These are phyloP conservation scores for Thermothielavioides terrestris DNA, from an alignment of 495 filamentous ascomycete species.

Conservation along the genomic window DNA sequence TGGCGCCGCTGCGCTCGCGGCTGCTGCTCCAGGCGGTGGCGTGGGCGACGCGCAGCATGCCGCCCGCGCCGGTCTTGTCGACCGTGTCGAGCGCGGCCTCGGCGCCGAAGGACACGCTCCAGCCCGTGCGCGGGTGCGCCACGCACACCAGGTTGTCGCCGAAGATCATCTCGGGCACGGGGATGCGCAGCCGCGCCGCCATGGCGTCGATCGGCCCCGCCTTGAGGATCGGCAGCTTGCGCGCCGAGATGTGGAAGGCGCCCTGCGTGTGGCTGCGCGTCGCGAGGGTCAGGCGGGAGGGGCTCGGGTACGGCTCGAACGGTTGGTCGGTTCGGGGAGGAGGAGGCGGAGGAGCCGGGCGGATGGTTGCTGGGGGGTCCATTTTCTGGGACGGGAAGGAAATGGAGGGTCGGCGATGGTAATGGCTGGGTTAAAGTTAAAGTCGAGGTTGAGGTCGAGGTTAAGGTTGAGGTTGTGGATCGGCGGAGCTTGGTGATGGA, in stretches of 20 bases:
- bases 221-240: constrained; percentile 88
- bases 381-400: neutral
- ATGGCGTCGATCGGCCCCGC: constrained; percentile 83
- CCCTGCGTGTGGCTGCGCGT: constrained; percentile 45
- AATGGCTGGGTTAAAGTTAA: no score
- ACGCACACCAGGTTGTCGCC: constrained; percentile 81
- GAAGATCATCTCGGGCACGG: constrained; percentile 97
- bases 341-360: neutral
- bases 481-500: no score
- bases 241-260: constrained; percentile 62
- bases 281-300: constrained; percentile 16
- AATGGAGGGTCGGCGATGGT: neutral
- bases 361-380: neutral
- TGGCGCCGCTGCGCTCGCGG: constrained; percentile 72
- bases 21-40: constrained; percentile 82
- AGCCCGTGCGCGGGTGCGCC: constrained; percentile 57
- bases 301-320: neutral
- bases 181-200: constrained; percentile 66
- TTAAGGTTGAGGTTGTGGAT: no score
- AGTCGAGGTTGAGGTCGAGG: neutral
- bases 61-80: constrained; percentile 72
- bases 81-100: constrained; percentile 80
- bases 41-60: constrained; percentile 88
- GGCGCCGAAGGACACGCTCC: constrained; percentile 72
- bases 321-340: no score